Conservation (phyloP, 805 yeast genomes). For the Ogataea trehalophila region DNA sequence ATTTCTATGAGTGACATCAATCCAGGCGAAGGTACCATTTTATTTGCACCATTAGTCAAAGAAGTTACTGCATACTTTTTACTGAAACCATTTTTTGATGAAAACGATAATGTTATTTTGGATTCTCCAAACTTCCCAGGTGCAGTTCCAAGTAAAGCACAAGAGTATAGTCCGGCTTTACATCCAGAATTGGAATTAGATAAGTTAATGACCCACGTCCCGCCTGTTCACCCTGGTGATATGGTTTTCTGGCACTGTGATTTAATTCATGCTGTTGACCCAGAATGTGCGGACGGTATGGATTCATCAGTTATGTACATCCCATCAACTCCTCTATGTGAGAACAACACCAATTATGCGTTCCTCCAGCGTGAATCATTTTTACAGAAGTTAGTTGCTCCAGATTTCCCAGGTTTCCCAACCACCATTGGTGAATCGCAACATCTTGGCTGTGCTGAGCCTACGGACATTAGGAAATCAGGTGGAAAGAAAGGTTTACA, state of each 20-base stretch:
- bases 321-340: constrained; percentile 32
- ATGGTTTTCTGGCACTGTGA: constrained; percentile 37
- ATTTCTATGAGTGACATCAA: constrained; percentile 32
- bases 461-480: constrained; percentile 15
- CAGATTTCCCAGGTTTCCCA: constrained; percentile 29
- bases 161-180: constrained; percentile 23
- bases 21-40: constrained; percentile 37
- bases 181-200: constrained; percentile 35
- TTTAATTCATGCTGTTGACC: constrained; percentile 37
- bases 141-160: constrained; percentile 34
- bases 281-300: constrained; percentile 28
- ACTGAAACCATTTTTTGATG: constrained; percentile 36
- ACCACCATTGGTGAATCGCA: constrained; percentile 18
- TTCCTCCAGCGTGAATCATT: constrained; percentile 22
- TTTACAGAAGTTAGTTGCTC: constrained; percentile 20
- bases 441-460: constrained; percentile 20
- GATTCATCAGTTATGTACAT: constrained; percentile 38
- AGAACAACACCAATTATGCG: constrained; percentile 12
- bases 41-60: constrained; percentile 33
- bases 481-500: constrained; percentile 20
- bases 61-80: constrained; percentile 35
- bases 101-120: constrained; percentile 28
- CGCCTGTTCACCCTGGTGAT: constrained; percentile 39
- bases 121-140: constrained; percentile 35
- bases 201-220: constrained; percentile 31